These are phyloP conservation scores for Fusarium udum DNA, from an alignment of 2,329 filamentous ascomycete genomes.

Conservation along the genomic window DNA sequence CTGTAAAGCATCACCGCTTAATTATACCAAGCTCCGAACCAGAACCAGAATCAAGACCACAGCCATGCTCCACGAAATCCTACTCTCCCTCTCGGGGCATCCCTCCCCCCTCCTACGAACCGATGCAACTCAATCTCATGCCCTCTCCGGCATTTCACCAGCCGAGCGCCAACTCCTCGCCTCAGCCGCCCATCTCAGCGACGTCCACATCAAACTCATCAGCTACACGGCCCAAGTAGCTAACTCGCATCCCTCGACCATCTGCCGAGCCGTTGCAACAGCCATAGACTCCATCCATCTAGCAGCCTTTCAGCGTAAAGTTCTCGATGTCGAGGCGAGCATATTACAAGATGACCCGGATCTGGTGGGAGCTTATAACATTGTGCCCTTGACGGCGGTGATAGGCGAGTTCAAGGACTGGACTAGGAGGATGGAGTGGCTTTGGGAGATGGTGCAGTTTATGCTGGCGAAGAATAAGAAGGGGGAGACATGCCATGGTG, in stretches of 20 bases:
- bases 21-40: conserved; percentile 21
- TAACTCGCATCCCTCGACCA: conserved; percentile 76
- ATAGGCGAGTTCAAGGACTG: conserved; percentile 88
- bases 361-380: conserved; percentile 89
- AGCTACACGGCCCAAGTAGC: conserved; percentile 73
- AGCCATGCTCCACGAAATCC: conserved; percentile 95
- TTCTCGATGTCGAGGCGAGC: conserved; percentile 82
- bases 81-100: conserved; percentile 94
- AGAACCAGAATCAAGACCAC: conserved; percentile 13
- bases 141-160: conserved; percentile 69
- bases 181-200: conserved; percentile 79
- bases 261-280: conserved; percentile 88
- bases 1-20: conserved; percentile 21
- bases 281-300: conserved; percentile 80
- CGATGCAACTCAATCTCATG: conserved; percentile 57
- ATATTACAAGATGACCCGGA: conserved; percentile 80
- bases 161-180: conserved; percentile 84
- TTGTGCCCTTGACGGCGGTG: conserved; percentile 88
- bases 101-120: conserved; percentile 84
- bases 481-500: conserved; percentile 66
- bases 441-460: conserved; percentile 77
- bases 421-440: conserved; percentile 86
- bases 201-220: conserved; percentile 78
- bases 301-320: conserved; percentile 80
- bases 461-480: conserved; percentile 62